Evolutionary conservation across 805 yeast species (phyloP), one percentile per base, ranked within the genome.

Genomic region (Blastobotrys chiropterorum): DNA sequence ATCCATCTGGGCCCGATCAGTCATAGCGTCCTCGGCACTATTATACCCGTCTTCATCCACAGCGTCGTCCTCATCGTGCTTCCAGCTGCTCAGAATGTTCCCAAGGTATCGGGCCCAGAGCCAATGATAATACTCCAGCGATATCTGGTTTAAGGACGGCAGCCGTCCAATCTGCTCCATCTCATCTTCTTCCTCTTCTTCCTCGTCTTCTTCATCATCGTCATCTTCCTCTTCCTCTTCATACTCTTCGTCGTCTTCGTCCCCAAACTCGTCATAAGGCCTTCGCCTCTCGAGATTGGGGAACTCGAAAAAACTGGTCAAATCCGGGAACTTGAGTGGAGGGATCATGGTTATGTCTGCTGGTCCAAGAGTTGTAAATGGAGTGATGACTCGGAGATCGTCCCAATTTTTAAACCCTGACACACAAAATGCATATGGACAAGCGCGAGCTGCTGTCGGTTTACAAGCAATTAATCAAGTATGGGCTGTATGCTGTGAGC

Each of bases 111-210:
- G 47, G 48, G 52, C 54, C 20, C 54, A 50, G 14, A 57, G 56
- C 61, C 62, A 57, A 42, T 57, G 55, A 47, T 53, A 55, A 34
- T 55, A 57, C 17, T 58, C 62, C 17, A 57, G 44, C 8, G 59
- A 56, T 49, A 58, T 13, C 30, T 47, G 15, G 49, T 15, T 42
- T n/a, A 40, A 43, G 46, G 52, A 49, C 44, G 56, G 49, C 39
- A 56, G 53, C 31, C 60, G 53, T 3, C 62, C 59, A 45, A 56
- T 59, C 48, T 30, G 53, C 21, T 50, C 60, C 61, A 50, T 56
- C 31, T 61, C 66, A 21, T 62, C 68, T 39, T 79, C 83, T 22
- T 78, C 83, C 13, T 62, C 68, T 7, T 51, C 54, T 26, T 62
- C 66, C 8, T 60, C 63, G 38, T 58, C 63, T 43, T 61, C 65